phyloP scores from a whole-genome alignment of 108 stramenopile genomes.

The Skeletonema marinoi region DNA sequence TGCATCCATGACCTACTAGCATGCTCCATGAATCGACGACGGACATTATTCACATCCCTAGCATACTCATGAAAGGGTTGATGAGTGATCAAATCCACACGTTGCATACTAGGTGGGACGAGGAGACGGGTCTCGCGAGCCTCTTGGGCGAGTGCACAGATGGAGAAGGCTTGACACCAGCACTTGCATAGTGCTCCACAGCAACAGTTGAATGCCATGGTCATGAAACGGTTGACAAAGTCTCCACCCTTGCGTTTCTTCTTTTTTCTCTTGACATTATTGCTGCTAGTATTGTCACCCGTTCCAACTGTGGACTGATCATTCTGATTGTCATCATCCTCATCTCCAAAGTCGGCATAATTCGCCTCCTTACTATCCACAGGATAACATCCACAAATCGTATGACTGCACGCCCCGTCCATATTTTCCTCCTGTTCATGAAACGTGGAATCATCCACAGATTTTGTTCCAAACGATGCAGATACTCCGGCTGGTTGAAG shows the following conservation, averaged over 20 bases:
- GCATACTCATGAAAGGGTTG: slow-evolving; percentile 89
- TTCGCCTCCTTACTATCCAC: slow-evolving; percentile 55
- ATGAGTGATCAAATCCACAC: slow-evolving; percentile 84
- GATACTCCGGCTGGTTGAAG: slow-evolving; percentile 9
- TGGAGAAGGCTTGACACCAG: slow-evolving; percentile 82
- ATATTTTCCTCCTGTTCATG: slow-evolving; percentile 73
- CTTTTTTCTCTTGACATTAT: slow-evolving; percentile 37
- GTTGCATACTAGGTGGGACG: slow-evolving; percentile 76
- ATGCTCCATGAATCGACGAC: slow-evolving; percentile 70
- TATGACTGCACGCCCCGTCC: slow-evolving; percentile 88
- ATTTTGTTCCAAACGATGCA: neutral
- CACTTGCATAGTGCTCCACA: slow-evolving; percentile 78
- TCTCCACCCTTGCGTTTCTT: slow-evolving; percentile 66
- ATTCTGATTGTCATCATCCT: slow-evolving; percentile 28
- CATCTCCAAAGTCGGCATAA: slow-evolving; percentile 69
- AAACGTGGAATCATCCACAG: slow-evolving; percentile 29
- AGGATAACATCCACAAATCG: slow-evolving; percentile 87
- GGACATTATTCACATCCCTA: slow-evolving; percentile 73
- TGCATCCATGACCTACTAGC: slow-evolving; percentile 60
- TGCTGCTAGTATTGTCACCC: slow-evolving; percentile 2
- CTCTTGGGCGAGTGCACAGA: slow-evolving; percentile 88
- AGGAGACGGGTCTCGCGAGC: slow-evolving; percentile 80
- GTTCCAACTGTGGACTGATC: slow-evolving; percentile 1
- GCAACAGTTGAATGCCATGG: slow-evolving; percentile 60
- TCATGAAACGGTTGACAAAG: slow-evolving; percentile 64